Base-by-base conservation (phyloP, 768 basidiomycete species). In the Phanerochaete carnosa region DNA sequence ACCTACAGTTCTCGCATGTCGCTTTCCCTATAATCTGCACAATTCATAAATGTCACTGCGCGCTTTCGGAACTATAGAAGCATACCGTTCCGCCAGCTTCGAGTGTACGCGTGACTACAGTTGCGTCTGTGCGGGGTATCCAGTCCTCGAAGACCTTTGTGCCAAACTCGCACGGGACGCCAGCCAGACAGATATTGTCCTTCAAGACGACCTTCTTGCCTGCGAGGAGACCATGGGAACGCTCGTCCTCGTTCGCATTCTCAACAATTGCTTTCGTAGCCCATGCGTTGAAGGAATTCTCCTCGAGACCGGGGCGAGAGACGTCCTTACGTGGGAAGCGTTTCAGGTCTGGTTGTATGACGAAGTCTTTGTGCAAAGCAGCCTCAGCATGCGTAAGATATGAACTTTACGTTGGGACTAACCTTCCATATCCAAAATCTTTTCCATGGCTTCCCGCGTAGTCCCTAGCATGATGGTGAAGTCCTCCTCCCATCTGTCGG, bases 131-230 rank as follows among this genome's bases (percentile, higher is more conserved):
- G 53, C 68, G 57, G 53, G 74, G 74, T 23, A 66, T 47, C 60
- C 69, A 77, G 50, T 72, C 68, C 30, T 70, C 64, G 57, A 76
- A 72, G 2, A 74, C 75, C 29, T 70, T 65, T 28, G 78, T 79
- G 11, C 80, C 80, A 56, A 80, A 74, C 16, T 75, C 66, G 50
- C 75, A 75, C 0, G 79, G 78, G 1, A 81, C 77, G 8, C 70
- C 74, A 13, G 76, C 77, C 28, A 68, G 58, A 32, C 65, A 65
- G n/a, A 68, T 58, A 29, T 67, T 67, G 46, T 67, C 66, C 62
- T 81, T 80, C 29, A 80, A 56, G n/a, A 74, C 70, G n/a, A 80
- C 67, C 33, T 71, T 76, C 59, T 71, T 74, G 11, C 77, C 76
- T 13, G 70, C 68, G 4, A 80, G 63, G 2, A 77, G 60, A 8